phyloP scores from a whole-genome alignment of 2,329 filamentous ascomycete species.

The Fusarium sp. region DNA sequence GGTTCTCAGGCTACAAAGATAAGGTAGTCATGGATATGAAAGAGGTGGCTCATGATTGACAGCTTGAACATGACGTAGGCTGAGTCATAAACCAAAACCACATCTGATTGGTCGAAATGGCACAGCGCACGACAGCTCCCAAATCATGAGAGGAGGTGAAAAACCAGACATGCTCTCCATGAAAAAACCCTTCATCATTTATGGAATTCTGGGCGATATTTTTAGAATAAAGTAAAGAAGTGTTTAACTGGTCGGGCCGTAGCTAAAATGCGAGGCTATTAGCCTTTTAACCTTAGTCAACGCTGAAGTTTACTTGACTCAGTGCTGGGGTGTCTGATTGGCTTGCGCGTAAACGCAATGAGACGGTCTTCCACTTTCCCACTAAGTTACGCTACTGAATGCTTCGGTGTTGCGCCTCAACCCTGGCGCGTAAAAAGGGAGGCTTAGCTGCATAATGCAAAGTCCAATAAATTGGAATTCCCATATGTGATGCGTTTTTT shows the following conservation, averaged over 20 bases:
- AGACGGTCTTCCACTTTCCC: background rate
- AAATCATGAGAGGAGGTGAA: too few species aligned
- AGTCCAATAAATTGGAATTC: too few species aligned
- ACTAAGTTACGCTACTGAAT: background rate
- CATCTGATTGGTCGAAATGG: background rate
- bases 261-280: background rate
- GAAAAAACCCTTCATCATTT: background rate
- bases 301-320: background rate
- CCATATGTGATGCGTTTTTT: background rate
- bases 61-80: background rate
- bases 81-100: background rate
- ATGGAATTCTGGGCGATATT: background rate
- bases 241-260: background rate
- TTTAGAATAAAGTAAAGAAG: background rate
- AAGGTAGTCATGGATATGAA: background rate
- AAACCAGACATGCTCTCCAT: background rate
- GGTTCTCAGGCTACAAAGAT: rapidly evolving
- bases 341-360: background rate
- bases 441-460: background rate
- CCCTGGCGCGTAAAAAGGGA: background rate
- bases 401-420: background rate
- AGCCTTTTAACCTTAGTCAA: background rate
- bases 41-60: background rate
- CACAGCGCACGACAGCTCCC: background rate
- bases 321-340: background rate